Base-by-base conservation (phyloP, 352 stramenopile species). In the Globisporangium camurandrum region DNA sequence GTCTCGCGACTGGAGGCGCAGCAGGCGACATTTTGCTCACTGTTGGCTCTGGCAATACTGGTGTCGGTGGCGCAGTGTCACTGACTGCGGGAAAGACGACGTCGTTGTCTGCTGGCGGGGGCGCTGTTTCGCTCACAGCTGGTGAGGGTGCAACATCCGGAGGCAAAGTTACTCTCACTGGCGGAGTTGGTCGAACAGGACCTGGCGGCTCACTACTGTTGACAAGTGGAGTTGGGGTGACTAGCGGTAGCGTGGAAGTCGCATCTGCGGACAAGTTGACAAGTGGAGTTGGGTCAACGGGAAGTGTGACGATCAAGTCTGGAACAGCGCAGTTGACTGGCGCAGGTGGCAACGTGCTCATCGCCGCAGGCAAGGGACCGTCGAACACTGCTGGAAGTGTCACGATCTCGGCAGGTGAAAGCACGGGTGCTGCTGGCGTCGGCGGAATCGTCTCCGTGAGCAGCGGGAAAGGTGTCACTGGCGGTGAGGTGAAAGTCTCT, bases 11-110 rank as follows among this genome's bases (percentile, higher is more conserved):
- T n/a, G 69, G 69, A 33, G 72, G 70, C 22, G 61, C 67, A 53
- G 72, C 64, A 12, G 72, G 72, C 22, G 68, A 81, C 20, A 66
- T 84, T 27, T 49, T 53, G 12, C 34, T 84, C 14, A 52, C 59
- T 36, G 68, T 79, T 37, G 72, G 72, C 10, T 69, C 59, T 44
- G 68, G 70, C 17, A 62, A 62, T 39, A 59, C 69, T 31, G 72
- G 72, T 26, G 49, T 58, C 39, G 70, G 70, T 31, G 68, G 74
- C 12, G 46, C 59, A 8, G 22, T 77, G 37, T 69, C 60, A 11
- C 56, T 84, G 37, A 43, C 58, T 49, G 63, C 67, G 43, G 64
- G 67, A 36, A 57, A 30, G 26, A 60, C 64, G 20, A 61, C 54
- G 33, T 56, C 58, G 26, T 12, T 48, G 11, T 27, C 54, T 41